A percentile compares a stretch with the other conserved stretches of the same genome.
Evolutionary conservation across 495 filamentous ascomycete species (phyloP).

Genomic region (Daldinia decipiens): DNA sequence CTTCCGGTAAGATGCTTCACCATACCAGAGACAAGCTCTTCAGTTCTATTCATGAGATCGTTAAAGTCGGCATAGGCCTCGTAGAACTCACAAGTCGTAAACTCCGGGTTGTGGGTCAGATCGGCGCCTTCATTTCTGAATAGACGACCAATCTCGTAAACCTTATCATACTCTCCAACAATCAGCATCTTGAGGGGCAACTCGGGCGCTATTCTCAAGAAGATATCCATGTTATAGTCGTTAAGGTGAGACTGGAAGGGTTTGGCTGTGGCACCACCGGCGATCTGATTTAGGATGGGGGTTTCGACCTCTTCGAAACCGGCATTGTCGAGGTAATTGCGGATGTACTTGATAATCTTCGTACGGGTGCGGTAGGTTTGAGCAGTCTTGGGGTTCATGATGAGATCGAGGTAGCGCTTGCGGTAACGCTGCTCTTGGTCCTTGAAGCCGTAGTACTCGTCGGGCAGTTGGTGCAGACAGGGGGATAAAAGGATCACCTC

Average conservation of each 20-base stretch:
- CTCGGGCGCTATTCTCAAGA: slow-evolving; percentile 93
- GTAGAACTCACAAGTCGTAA: slow-evolving; percentile 98
- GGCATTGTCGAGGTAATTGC: slow-evolving; percentile 82
- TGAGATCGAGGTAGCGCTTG: slow-evolving; percentile 92
- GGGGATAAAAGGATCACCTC: slow-evolving; percentile 87
- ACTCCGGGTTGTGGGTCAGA: slow-evolving; percentile 98
- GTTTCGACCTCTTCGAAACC: slow-evolving; percentile 97
- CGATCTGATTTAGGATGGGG: slow-evolving; percentile 96
- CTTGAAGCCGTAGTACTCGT: slow-evolving; percentile 92
- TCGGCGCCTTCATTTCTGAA: slow-evolving; percentile 98
- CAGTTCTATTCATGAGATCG: slow-evolving; percentile 92
- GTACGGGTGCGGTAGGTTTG: slow-evolving; percentile 83
- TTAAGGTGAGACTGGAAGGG: slow-evolving; percentile 96
- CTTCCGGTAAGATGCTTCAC: slow-evolving; percentile 89
- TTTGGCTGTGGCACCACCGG: slow-evolving; percentile 94
- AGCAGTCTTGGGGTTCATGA: slow-evolving; percentile 89
- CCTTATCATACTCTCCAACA: slow-evolving; percentile 89
- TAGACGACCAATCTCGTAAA: slow-evolving; percentile 91
- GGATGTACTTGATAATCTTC: slow-evolving; percentile 86
- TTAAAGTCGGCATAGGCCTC: slow-evolving; percentile 92
- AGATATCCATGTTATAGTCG: slow-evolving; percentile 90
- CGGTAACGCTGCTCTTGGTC: slow-evolving; percentile 93
- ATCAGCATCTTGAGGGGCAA: slow-evolving; percentile 96
- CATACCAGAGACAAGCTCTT: slow-evolving; percentile 91
- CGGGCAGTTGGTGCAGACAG: slow-evolving; percentile 92